Conservation (phyloP, 2,329 filamentous ascomycete species). For the Diplodia scrobiculata region DNA sequence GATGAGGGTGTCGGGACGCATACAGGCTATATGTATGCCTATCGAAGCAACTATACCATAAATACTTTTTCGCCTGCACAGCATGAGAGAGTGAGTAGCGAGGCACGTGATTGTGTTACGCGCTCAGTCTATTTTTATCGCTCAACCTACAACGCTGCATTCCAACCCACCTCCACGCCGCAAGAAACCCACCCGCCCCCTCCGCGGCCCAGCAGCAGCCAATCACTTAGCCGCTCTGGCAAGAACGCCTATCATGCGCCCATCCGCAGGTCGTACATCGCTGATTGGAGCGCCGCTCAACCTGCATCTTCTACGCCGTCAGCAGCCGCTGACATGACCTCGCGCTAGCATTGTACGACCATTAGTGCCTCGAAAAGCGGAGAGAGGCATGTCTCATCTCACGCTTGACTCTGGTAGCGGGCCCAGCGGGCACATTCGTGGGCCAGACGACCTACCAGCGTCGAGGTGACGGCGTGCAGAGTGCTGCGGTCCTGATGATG, state of each 20-base stretch:
- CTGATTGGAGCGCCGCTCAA: conserved; percentile 16
- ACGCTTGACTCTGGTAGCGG: conserved; percentile 3
- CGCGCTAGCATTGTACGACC: conserved; percentile 20
- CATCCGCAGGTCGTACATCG: background rate
- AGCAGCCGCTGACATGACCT: conserved; percentile 29
- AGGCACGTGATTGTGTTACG: conserved; percentile 8
- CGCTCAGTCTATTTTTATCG: conserved; percentile 23
- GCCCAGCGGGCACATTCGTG: conserved; percentile 7
- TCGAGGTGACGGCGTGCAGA: conserved; percentile 6
- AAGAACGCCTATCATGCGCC: conserved; percentile 22
- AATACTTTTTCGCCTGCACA: background rate
- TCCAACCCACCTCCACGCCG: background rate
- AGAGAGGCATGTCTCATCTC: conserved; percentile 20
- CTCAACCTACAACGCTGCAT: conserved; percentile 13
- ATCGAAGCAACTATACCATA: conserved; percentile 5
- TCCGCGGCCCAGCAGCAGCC: background rate
- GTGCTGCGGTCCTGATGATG: conserved; percentile 8
- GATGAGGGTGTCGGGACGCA: background rate
- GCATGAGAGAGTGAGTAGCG: background rate
- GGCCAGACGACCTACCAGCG: conserved; percentile 7
- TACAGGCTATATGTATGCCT: background rate
- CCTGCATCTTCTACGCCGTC: conserved; percentile 24
- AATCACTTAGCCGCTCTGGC: background rate
- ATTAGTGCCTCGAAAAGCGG: conserved; percentile 19
- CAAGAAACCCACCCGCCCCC: background rate